phyloP scores from a whole-genome alignment of 176 grass and related monocot genomes.

The Thinopyrum elongatum region DNA sequence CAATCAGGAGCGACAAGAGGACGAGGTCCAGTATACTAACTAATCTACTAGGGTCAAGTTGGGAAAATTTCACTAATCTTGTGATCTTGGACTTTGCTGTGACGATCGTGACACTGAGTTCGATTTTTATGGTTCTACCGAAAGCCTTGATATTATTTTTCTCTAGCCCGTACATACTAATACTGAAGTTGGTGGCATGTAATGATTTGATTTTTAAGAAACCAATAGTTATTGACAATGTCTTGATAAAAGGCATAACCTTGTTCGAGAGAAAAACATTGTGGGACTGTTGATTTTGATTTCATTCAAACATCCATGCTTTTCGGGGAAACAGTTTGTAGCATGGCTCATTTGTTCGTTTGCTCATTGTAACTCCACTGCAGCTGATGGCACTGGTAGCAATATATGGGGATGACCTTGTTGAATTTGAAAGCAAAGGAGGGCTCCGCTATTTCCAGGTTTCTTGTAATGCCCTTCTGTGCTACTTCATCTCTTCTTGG shows the following conservation, averaged over 20 bases:
- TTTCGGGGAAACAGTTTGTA: background rate
- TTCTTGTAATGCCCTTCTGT: background rate
- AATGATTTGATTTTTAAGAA: too few relatives aligned
- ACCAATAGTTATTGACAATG: background rate
- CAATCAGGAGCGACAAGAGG: too few relatives aligned
- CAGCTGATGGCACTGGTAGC: constrained; percentile 56
- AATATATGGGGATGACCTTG: constrained; percentile 45
- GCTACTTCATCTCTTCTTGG: background rate
- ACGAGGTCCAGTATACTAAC: too few relatives aligned
- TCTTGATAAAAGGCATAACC: background rate
- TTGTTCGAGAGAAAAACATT: background rate
- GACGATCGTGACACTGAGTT: background rate
- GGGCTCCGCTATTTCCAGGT: constrained; percentile 56
- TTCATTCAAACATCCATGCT: background rate
- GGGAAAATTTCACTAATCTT: too few relatives aligned
- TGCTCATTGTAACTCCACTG: background rate
- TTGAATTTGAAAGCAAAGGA: constrained; percentile 32
- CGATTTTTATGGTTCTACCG: background rate
- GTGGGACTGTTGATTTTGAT: background rate
- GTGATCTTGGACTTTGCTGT: too few relatives aligned
- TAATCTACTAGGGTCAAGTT: too few relatives aligned
- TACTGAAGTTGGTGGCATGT: too few relatives aligned
- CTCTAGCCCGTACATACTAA: too few relatives aligned
- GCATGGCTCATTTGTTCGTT: background rate
- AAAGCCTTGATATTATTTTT: background rate